A percentile compares a stretch with the other conserved stretches of the same genome.
phyloP scores from a whole-genome alignment of 2,329 filamentous ascomycete genomes.

The Boeremia lycopersici region DNA sequence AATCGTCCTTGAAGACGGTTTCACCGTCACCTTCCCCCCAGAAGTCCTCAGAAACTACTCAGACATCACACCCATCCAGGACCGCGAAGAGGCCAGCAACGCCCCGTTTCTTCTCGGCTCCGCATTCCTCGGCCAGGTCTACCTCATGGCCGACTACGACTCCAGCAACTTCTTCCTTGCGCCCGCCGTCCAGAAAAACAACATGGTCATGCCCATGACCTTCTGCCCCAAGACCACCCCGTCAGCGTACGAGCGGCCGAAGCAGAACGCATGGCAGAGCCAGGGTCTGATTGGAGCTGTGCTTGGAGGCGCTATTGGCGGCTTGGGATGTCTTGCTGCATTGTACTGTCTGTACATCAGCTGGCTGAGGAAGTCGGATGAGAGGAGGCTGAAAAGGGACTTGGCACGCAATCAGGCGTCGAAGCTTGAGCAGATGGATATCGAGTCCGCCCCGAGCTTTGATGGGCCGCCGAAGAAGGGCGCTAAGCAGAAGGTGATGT shows the following conservation, averaged over 20 bases:
- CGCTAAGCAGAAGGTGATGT: constrained; percentile 32
- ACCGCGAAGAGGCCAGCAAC: constrained; percentile 34
- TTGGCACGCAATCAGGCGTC: constrained; percentile 33
- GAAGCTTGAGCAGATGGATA: constrained; percentile 42
- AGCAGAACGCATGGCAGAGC: constrained; percentile 36
- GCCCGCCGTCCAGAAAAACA: constrained; percentile 46
- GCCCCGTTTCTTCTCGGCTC: constrained; percentile 47
- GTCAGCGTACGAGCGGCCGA: constrained; percentile 36
- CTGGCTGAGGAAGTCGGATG: constrained; percentile 36
- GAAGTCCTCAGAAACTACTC: constrained; percentile 48
- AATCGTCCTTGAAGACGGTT: constrained; percentile 49
- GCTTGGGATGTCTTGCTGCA: constrained; percentile 36
- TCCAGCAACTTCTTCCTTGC: constrained; percentile 50
- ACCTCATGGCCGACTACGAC: constrained; percentile 54
- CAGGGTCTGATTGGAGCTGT: constrained; percentile 49
- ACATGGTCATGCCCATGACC: constrained; percentile 49
- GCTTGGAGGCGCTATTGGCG: constrained; percentile 47
- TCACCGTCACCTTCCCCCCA: constrained; percentile 48
- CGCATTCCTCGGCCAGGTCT: constrained; percentile 52
- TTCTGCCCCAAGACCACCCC: constrained; percentile 50
- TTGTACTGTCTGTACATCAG: constrained; percentile 38
- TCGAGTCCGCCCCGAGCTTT: constrained; percentile 41
- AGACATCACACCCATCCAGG: constrained; percentile 46
- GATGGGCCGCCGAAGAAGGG: constrained; percentile 38
- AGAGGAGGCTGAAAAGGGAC: constrained; percentile 35